phyloP scores from a whole-genome alignment of 768 basidiomycete genomes.

The Tephrocybe rancida region DNA sequence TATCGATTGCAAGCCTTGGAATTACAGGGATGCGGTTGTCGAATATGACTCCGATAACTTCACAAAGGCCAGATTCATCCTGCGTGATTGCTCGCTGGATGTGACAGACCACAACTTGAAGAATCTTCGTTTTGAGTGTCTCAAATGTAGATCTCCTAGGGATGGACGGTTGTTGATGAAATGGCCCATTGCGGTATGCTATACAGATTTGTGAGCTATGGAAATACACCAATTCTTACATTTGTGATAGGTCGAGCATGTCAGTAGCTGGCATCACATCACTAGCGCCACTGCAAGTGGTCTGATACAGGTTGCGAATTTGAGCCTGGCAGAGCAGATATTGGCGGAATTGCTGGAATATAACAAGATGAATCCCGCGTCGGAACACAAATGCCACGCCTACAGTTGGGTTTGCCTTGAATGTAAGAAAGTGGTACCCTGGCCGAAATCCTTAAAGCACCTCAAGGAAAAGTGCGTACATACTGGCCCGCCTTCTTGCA shows the following conservation, averaged over 20 bases:
- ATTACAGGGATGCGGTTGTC: not conserved
- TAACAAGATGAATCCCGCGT: conserved; percentile 7
- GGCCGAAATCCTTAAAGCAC: conserved; percentile 3
- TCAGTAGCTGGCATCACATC: no score
- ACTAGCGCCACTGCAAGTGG: no score
- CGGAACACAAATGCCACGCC: not conserved
- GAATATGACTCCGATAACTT: conserved; percentile 5
- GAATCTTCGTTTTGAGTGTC: conserved; percentile 20
- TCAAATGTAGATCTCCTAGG: not conserved
- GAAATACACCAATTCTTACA: no score
- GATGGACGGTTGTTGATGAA: conserved; percentile 17
- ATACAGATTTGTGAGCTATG: not conserved
- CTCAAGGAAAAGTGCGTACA: conserved; percentile 1
- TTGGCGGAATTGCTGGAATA: conserved; percentile 4
- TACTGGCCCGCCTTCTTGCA: not conserved
- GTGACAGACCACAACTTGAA: not conserved
- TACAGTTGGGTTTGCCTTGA: conserved; percentile 6
- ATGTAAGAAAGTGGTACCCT: conserved; percentile 11
- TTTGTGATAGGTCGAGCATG: no score
- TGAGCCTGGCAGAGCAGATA: not conserved
- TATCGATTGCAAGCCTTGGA: conserved; percentile 7
- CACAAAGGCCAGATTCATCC: conserved; percentile 2
- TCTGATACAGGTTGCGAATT: not conserved
- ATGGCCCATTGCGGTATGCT: conserved; percentile 15
- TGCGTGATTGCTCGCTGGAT: conserved; percentile 5